These are phyloP conservation scores for Mucor saturninus DNA, from an alignment of 371 early-diverging fungal species.

Conservation along the genomic window DNA sequence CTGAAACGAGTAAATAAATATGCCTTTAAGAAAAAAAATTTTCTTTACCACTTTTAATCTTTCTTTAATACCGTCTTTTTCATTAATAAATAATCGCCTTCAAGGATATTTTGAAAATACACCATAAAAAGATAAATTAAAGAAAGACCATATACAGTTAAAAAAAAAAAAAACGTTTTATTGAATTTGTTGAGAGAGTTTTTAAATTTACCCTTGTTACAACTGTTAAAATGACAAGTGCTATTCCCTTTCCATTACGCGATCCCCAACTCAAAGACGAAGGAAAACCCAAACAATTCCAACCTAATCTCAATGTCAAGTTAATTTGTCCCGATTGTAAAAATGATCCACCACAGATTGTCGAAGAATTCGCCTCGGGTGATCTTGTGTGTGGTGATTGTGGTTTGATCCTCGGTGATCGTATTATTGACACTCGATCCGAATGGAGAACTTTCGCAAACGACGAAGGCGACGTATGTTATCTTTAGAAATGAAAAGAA, in stretches of 20 bases:
- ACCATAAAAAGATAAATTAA: too few species aligned
- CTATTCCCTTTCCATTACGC: constrained; percentile 42
- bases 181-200: too few species aligned
- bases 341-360: constrained; percentile 88
- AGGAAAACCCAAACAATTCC: constrained; percentile 34
- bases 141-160: too few species aligned
- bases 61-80: too few species aligned
- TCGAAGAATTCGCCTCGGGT: constrained; percentile 94
- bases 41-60: too few species aligned
- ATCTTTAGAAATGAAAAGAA: constrained; percentile 4
- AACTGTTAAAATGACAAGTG: constrained; percentile 28
- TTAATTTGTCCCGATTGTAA: constrained; percentile 86
- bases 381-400: constrained; percentile 97
- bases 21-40: too few species aligned
- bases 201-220: neutral
- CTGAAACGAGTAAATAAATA: too few species aligned
- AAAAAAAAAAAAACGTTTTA: too few species aligned
- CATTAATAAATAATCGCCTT: too few species aligned
- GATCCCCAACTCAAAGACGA: constrained; percentile 32
- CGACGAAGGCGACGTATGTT: constrained; percentile 84
- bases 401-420: constrained; percentile 94
- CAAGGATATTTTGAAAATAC: too few species aligned
- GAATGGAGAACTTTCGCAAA: constrained; percentile 99
- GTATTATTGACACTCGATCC: constrained; percentile 98
- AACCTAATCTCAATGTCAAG: constrained; percentile 66